Percentiles rank a stretch among this genome's conserved stretches.
These are phyloP conservation scores for Fraxinus pennsylvanica DNA, from an alignment of 257 asterid species.

Conservation along the genomic window DNA sequence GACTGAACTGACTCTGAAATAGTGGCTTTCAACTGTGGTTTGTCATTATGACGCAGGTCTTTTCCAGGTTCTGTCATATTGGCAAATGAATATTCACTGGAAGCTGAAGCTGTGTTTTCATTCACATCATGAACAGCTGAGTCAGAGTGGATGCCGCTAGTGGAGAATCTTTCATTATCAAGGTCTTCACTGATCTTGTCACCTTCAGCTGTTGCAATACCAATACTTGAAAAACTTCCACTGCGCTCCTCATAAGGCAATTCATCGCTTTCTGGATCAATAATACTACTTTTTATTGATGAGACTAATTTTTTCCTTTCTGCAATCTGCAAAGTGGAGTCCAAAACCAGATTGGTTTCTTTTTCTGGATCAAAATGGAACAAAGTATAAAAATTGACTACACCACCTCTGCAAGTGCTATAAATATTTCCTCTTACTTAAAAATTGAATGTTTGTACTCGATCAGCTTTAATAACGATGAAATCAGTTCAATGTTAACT, in stretches of 20 bases:
- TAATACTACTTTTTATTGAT: constrained; percentile 61
- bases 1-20: constrained; percentile 30
- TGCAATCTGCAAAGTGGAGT: constrained; percentile 57
- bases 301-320: constrained; percentile 81
- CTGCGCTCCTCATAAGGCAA: constrained; percentile 34
- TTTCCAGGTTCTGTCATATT: constrained; percentile 41
- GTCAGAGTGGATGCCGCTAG: constrained; percentile 12
- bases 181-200: constrained; percentile 25
- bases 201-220: constrained; percentile 39
- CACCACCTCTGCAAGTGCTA: not conserved
- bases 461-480: constrained; percentile 2
- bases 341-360: constrained; percentile 6
- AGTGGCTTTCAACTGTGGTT: constrained; percentile 26
- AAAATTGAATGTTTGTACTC: constrained; percentile 1
- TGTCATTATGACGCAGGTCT: constrained; percentile 27
- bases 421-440: not conserved
- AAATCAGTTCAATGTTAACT: not conserved
- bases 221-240: constrained; percentile 29
- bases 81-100: constrained; percentile 32
- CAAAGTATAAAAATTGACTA: constrained; percentile 1
- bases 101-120: constrained; percentile 28
- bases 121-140: constrained; percentile 23
- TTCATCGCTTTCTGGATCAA: constrained; percentile 42
- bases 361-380: not conserved
- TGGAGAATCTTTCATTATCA: constrained; percentile 16